phyloP scores from a whole-genome alignment of 306 rosid genomes.

The Trifolium pratense region DNA sequence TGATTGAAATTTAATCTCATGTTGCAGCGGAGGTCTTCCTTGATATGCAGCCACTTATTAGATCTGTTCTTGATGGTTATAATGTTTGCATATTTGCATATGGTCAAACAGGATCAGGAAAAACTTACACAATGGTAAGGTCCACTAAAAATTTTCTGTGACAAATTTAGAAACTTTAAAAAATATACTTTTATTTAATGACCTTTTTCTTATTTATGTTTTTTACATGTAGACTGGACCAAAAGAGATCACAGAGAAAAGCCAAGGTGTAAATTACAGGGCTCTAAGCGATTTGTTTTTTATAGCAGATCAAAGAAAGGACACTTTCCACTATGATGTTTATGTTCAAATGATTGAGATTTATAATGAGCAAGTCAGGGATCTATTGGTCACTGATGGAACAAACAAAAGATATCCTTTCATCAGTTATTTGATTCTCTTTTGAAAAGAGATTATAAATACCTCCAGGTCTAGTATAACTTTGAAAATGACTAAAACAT shows the following conservation, averaged over 20 bases:
- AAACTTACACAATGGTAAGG: constrained; percentile 86
- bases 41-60: constrained; percentile 89
- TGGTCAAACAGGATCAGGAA: constrained; percentile 97
- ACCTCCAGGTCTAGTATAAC: not conserved
- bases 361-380: constrained; percentile 97
- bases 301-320: constrained; percentile 85
- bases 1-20: constrained; percentile 5
- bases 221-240: constrained; percentile 78
- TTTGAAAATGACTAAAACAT: constrained; percentile 4
- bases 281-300: constrained; percentile 90
- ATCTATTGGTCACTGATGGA: constrained; percentile 88
- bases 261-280: constrained; percentile 93
- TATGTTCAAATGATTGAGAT: constrained; percentile 98
- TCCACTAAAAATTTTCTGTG: constrained; percentile 8
- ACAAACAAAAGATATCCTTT: constrained; percentile 95
- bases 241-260: constrained; percentile 80
- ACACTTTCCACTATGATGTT: constrained; percentile 78
- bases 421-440: constrained; percentile 36
- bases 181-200: not conserved
- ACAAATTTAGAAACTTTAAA: not conserved
- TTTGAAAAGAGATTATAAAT: not conserved
- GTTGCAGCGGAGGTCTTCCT: constrained; percentile 82
- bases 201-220: constrained; percentile 29
- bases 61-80: constrained; percentile 91
- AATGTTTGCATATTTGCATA: constrained; percentile 96